Evolutionary conservation across 352 stramenopile genomes (phyloP).

Genomic region (Hyaloperonospora arabidopsidis): DNA sequence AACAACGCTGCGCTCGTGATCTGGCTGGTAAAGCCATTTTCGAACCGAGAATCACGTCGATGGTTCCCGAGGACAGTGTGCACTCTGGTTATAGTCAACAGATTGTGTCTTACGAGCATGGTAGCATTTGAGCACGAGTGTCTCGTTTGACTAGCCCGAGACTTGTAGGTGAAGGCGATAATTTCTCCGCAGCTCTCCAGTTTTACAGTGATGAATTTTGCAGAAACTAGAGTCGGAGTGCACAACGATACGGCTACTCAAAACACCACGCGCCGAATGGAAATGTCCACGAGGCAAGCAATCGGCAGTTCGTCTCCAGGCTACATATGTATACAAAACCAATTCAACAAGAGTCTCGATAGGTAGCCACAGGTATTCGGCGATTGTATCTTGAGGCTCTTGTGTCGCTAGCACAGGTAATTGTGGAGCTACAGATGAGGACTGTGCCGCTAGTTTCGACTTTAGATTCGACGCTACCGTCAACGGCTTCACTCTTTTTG

Average conservation of each 20-base stretch:
- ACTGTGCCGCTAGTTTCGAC: no score
- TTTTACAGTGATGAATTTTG: constrained; percentile 37
- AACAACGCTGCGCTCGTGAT: constrained; percentile 23
- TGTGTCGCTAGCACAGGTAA: no score
- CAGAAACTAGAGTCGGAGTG: constrained; percentile 42
- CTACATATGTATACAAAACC: constrained; percentile 37
- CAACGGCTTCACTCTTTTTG: no score
- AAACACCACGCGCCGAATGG: constrained; percentile 22
- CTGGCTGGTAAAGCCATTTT: constrained; percentile 30
- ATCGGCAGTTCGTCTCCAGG: constrained; percentile 39
- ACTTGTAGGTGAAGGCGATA: constrained; percentile 46
- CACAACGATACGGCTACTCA: constrained; percentile 28
- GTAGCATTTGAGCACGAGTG: constrained; percentile 41
- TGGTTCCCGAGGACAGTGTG: constrained; percentile 22
- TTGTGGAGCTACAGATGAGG: no score
- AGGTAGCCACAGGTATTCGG: constrained; percentile 17
- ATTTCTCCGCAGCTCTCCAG: constrained; percentile 26
- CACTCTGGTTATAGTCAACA: constrained; percentile 31
- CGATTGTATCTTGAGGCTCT: constrained; percentile 3
- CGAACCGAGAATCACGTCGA: constrained; percentile 17
- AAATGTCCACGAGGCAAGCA: constrained; percentile 32
- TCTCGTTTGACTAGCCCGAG: constrained; percentile 28
- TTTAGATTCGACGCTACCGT: no score
- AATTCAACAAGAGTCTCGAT: constrained; percentile 27
- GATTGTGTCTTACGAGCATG: constrained; percentile 41